Base-by-base conservation (phyloP, 2,329 filamentous ascomycete genomes). In the Penicillium hesseltinei region DNA sequence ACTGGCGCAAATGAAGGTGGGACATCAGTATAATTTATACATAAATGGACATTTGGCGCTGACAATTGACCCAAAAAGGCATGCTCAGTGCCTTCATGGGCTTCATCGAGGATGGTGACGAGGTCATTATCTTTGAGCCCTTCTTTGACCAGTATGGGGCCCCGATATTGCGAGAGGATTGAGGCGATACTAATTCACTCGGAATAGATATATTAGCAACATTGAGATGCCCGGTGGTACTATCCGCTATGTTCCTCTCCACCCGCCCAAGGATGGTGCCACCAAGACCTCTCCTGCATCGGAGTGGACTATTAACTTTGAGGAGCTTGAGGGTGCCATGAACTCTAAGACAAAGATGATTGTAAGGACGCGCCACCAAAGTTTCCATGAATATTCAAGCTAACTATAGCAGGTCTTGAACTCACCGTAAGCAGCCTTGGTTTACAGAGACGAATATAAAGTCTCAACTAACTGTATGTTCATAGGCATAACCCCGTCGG, bases 41-140 rank as follows among this genome's bases (percentile, higher is more conserved):
- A 48, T 9, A 31, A 36, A 42, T 60, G 48, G 57, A 33, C 10
- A 33, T 38, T 35, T 27, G 4, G 27, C 42, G n/a, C 54, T 57
- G 21, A 54, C 48, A 21, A 27, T 43, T 27, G 2, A 42, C 9
- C 7, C 21, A 13, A 23, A 40, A 56, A 84, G 85, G 91, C 68
- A 97, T 97, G 91, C 81, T 99, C 63, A 93, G 90, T 71, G 94
- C 92, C 0, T 97, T 99, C 71, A 97, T 99, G 94, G 94, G 85
- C 3, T 99, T 99, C 68, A 87, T 99, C 57, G 94, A 99, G 76
- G 84, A 85, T 1, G 94, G 91, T 13, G 94, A 99, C 71, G 94
- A 99, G 75, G 94, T 97, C 64, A 97, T 99, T 65, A 84, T 99
- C 56, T 97, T 99, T 73, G 94, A 99, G 79, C 94, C 94, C 11